Evolutionary conservation across 1,139 yeast genomes (phyloP), one percentile per base, ranked within the genome.

Genomic region (Pichia kudriavzevii): DNA sequence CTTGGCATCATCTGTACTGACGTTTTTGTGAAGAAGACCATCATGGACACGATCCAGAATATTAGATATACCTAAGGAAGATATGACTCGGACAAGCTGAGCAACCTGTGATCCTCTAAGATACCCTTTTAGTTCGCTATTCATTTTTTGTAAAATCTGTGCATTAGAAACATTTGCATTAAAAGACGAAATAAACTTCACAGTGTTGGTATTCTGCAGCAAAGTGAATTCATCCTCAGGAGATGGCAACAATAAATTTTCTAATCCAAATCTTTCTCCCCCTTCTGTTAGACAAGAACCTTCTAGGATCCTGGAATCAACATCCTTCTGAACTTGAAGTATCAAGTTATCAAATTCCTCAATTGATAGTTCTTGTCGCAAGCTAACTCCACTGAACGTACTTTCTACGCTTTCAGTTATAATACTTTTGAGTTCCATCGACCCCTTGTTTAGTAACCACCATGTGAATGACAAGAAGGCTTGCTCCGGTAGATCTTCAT

Each of bases 361-460:
- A 17, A 79, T 58, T 1, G 79, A 60, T 35, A 87, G 58, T 47
- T 79, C 88, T 17, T 81, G 72, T 45, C 87, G 72, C 23, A 95
- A 94, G 47, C 75, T 77, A 26, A 83, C 63, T 15, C 63, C 63
- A 18, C 67, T 72, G 55, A 87, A 85, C 27, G 76, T 78, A 23
- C 65, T 65, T 25, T 63, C 63, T 4, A 88, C 93, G 5, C 73
- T 64, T 1, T 59, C 56, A 50, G 75, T 75, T 22, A 85, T 72
- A 24, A 69, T 58, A 31, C 67, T 63, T 32, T 74, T 68, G 34
- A 81, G 61, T 32, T 66, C 64, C 25, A 64, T 54, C 91, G 93
- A 85, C 2, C 97, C 97, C 46, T 77, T 73, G 57, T 91, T 87
- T 39, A 91, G 66, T 34, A 91, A 61, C 95, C 96, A 91, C 96